phyloP scores from a whole-genome alignment of 306 rosid species.

The Pyrus bretschneideri region DNA sequence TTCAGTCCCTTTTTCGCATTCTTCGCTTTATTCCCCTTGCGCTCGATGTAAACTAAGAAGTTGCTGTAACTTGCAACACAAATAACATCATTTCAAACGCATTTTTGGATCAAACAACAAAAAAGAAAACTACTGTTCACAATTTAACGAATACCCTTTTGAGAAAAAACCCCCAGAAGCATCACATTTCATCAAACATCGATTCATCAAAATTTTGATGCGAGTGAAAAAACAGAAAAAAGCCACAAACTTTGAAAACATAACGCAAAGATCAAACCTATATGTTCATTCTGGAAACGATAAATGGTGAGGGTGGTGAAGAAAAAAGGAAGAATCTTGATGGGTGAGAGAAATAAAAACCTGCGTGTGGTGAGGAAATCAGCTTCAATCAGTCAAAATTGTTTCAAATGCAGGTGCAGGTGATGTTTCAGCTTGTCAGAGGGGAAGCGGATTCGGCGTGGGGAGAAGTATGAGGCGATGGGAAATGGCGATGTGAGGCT shows the following conservation, averaged over 20 bases:
- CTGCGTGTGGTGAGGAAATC: slow-evolving; percentile 5
- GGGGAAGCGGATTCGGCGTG: slow-evolving; percentile 4
- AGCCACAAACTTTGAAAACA: background rate
- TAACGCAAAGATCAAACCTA: background rate
- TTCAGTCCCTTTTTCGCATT: background rate
- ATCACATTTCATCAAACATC: background rate
- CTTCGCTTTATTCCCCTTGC: background rate
- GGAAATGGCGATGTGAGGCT: background rate
- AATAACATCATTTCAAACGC: background rate
- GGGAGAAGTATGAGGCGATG: background rate
- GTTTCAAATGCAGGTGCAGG: background rate
- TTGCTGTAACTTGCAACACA: slow-evolving; percentile 2
- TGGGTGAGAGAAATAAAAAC: background rate
- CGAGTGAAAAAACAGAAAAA: background rate
- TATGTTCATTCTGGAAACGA: background rate
- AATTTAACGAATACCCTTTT: background rate
- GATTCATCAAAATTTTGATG: background rate
- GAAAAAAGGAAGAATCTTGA: background rate
- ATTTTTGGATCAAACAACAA: background rate
- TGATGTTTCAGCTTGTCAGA: background rate
- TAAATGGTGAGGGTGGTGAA: background rate
- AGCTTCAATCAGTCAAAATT: background rate
- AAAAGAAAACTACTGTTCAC: background rate
- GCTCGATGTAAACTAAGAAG: background rate
- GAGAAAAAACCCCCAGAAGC: background rate